Conservation (phyloP, 805 yeast genomes). For the Myxozyma kluyveri region DNA sequence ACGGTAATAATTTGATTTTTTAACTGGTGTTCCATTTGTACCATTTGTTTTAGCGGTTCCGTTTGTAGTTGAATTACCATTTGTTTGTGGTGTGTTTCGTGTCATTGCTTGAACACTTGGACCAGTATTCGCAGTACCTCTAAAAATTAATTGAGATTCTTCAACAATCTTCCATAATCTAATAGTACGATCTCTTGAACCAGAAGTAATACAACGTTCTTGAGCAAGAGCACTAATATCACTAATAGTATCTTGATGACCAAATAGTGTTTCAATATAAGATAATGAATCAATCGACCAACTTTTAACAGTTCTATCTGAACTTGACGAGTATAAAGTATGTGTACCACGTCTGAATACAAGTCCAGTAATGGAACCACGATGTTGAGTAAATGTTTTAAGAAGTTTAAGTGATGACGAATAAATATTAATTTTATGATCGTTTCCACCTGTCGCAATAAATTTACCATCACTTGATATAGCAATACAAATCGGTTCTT, state of each 20-base stretch:
- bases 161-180: conserved; percentile 97
- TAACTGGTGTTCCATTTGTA: neutral
- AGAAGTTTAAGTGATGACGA: conserved; percentile 74
- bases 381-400: conserved; percentile 69
- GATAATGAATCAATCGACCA: conserved; percentile 82
- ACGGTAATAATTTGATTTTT: conserved; percentile 41
- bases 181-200: conserved; percentile 90
- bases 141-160: conserved; percentile 86
- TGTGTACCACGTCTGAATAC: conserved; percentile 77
- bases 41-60: conserved; percentile 16
- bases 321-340: conserved; percentile 88
- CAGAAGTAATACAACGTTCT: conserved; percentile 95
- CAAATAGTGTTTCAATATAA: conserved; percentile 86
- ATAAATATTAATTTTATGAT: conserved; percentile 80
- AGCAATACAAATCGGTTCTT: conserved; percentile 72
- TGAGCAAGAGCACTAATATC: conserved; percentile 77
- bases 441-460: conserved; percentile 89
- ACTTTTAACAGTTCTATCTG: conserved; percentile 85
- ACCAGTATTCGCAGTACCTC: conserved; percentile 47
- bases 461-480: conserved; percentile 83
- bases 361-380: conserved; percentile 69
- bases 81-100: neutral
- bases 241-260: conserved; percentile 87
- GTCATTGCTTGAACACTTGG: neutral
- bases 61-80: conserved; percentile 30